Base-by-base conservation (phyloP, 164 flowering plant species). In the Umbellularia californica region DNA sequence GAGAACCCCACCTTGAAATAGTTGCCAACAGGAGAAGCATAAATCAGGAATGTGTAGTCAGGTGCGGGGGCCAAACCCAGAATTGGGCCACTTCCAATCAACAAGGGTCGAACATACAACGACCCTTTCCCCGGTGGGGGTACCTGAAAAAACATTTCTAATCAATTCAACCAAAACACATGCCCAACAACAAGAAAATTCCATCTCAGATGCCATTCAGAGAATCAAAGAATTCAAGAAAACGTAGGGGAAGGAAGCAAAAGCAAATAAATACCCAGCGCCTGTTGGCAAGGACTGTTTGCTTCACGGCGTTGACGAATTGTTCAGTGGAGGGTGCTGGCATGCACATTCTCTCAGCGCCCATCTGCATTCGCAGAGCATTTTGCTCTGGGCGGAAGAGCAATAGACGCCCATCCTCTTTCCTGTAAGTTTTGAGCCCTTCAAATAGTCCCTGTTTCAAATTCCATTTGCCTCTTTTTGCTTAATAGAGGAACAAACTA, bases 101-200 rank as follows among this genome's bases (percentile, higher is more conserved):
- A 91, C 85, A 95, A 58, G 68, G 98, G 97, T 84, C 99, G 83
- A 51, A 93, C 58, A 73, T 95, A 95, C 65, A 95, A 60, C 3
- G 97, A 84, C 67, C 99, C 99, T 82, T 93, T 93, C 30, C 92
- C 99, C 9, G 89, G 84, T 27, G 99, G 99, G 72, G 99, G 99
- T 72, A 92, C 88, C 97, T 95, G 82, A 1, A 41, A 6, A 41
- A 5, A 41, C 11, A 41, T 7, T 41, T 41, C 47, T 41, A 41
- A 41, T 41, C 47, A 41, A 9, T 41, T 41, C 10, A 41, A 41
- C 10, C 47, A 41, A 41, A 41, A 41, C 47, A 41, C 47, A 41
- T 5, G 10, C 47, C 10, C 2, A 6, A 30, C 33, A 30, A 30
- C 33, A 30, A 30, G 4, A 30, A 30, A 30, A 30, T 0, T 41